Percentiles rank a stretch among this genome's conserved stretches.
phyloP scores from a whole-genome alignment of 257 asterid genomes.

The Penstemon eatonii region DNA sequence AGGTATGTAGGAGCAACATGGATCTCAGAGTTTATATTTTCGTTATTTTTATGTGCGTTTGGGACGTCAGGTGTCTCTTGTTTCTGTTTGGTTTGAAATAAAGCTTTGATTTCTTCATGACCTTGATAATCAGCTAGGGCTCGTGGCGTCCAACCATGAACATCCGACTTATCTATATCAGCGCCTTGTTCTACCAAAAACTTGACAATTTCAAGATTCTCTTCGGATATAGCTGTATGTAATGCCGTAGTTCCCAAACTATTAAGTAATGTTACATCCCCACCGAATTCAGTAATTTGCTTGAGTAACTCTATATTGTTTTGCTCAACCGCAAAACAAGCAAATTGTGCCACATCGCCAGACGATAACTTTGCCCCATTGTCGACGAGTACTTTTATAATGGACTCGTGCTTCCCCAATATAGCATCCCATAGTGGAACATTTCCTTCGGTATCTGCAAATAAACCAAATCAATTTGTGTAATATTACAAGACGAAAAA shows the following conservation, averaged over 20 bases:
- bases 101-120: conserved; percentile 50
- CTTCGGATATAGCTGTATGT: conserved; percentile 67
- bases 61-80: conserved; percentile 23
- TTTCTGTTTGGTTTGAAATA: conserved; percentile 40
- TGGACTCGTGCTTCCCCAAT: conserved; percentile 47
- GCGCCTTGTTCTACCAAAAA: conserved; percentile 62
- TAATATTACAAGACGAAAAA: not conserved
- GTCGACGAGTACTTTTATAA: conserved; percentile 49
- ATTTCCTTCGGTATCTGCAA: conserved; percentile 72
- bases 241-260: conserved; percentile 64
- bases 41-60: conserved; percentile 5
- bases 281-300: conserved; percentile 53
- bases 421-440: conserved; percentile 87
- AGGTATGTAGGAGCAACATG: conserved; percentile 39
- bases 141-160: conserved; percentile 68
- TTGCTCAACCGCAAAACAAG: conserved; percentile 65
- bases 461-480: conserved; percentile 5
- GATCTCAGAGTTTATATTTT: conserved; percentile 22
- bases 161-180: conserved; percentile 58
- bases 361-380: conserved; percentile 63
- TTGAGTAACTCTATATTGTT: conserved; percentile 55
- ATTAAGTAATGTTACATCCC: conserved; percentile 55
- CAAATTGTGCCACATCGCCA: conserved; percentile 63
- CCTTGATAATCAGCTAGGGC: conserved; percentile 69
- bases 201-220: conserved; percentile 56